Evolutionary conservation across 1,284 basidiomycete species (phyloP), one percentile per base, ranked within the genome.

Genomic region (Naganishia sp.): DNA sequence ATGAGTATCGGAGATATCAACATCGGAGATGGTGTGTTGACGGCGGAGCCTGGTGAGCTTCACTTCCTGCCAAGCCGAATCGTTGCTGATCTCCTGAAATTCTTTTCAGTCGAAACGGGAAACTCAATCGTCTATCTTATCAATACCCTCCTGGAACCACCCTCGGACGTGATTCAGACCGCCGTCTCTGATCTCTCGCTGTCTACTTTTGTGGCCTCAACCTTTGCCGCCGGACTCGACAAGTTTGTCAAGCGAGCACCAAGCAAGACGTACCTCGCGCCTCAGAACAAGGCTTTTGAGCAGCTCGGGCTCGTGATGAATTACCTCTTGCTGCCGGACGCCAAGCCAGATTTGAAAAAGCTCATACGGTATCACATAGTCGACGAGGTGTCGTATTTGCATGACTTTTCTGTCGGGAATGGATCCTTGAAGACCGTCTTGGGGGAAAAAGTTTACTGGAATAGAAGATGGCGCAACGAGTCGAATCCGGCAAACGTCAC

Each of bases 41-140:
- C 95, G 66, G 88, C 88, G 11, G 87, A 89, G 43, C 87, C 84
- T 67, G 82, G 91, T 92, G 76, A 76, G 88, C 65, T 3, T 47
- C 39, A 15, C 32, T 25, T 18, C 15, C 21, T 2, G 21, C 17
- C 32, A 28, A 32, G 39, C 52, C 13, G 28, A 23, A 52, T 31
- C 23, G 11, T 35, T 35, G 31, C 3, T 35, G 11, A 46, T 25
- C 42, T 13, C 15, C 28, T 56, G 18, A 35, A 21, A 66, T 11
- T n/a, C 9, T 21, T 39, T 66, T 18, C 74, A 88, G 90, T 92
- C 69, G 82, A 87, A 69, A 82, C 88, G 65, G 86, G 90, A 68
- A 88, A 90, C 65, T 88, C 88, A 7, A 76, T 94, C 68, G 89
- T 99, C 69, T 99, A 99, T 79, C 88, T 98, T 71, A 81, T 98